Conservation (phyloP, 2,329 filamentous ascomycete genomes). For the Colletotrichum phormii region DNA sequence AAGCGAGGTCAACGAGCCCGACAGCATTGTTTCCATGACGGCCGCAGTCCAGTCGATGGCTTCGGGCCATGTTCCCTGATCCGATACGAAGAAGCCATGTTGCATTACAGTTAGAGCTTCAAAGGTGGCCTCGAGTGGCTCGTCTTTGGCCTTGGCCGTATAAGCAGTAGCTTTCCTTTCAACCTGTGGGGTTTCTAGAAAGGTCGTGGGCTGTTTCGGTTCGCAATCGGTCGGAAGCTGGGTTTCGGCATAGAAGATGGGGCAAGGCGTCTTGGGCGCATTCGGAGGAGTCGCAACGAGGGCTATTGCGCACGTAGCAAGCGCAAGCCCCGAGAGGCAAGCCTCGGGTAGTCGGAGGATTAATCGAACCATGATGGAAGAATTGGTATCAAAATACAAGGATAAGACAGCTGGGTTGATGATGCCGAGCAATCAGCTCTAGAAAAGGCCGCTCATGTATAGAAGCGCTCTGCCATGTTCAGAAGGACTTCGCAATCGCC, state of each 20-base stretch:
- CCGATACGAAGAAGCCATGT: constrained; percentile 78
- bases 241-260: constrained; percentile 35
- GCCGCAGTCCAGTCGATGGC: constrained; percentile 96
- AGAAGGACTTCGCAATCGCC: constrained; percentile 13
- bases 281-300: constrained; percentile 18
- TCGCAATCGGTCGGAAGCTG: constrained; percentile 30
- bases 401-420: neutral
- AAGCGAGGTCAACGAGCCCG: constrained; percentile 78
- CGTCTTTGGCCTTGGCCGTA: constrained; percentile 30
- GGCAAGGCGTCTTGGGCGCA: constrained; percentile 31
- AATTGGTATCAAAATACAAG: neutral
- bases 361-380: constrained; percentile 20
- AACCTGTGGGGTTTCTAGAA: constrained; percentile 15
- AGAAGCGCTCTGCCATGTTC: constrained; percentile 35
- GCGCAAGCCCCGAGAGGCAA: constrained; percentile 21
- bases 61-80: constrained; percentile 84
- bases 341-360: neutral
- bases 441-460: constrained; percentile 27
- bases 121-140: constrained; percentile 62
- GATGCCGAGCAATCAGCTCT: constrained; percentile 30
- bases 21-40: constrained; percentile 83
- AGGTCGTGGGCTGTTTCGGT: constrained; percentile 19
- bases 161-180: neutral
- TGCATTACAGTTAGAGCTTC: constrained; percentile 81
- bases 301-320: neutral